These are phyloP conservation scores for Linum tenue DNA, from an alignment of 345 rosid genomes.

Conservation along the genomic window DNA sequence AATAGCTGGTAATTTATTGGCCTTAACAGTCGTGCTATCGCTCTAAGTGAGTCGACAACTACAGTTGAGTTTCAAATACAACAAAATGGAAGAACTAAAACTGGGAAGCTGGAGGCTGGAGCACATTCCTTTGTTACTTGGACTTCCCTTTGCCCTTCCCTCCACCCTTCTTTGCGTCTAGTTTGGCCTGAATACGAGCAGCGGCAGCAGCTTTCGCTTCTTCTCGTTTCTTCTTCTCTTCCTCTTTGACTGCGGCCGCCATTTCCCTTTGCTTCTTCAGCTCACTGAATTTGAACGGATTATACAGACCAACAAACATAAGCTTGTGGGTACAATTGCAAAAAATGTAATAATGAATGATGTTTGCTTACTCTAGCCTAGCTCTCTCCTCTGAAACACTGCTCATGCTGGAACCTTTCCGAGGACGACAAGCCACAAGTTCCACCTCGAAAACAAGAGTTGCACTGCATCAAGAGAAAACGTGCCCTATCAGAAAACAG, in stretches of 20 bases:
- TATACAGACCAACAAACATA: not conserved
- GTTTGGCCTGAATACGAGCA: constrained; percentile 83
- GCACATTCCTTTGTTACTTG: constrained; percentile 24
- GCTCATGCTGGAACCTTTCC: constrained; percentile 63
- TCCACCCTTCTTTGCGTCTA: constrained; percentile 68
- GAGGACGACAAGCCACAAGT: constrained; percentile 60
- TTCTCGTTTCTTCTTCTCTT: constrained; percentile 79
- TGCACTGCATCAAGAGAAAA: constrained; percentile 43
- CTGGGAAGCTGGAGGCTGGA: too few relatives aligned
- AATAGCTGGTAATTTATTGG: too few relatives aligned
- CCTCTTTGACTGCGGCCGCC: constrained; percentile 70
- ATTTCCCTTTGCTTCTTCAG: constrained; percentile 86
- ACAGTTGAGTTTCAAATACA: too few relatives aligned
- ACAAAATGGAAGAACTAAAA: too few relatives aligned
- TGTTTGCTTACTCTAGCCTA: constrained; percentile 67
- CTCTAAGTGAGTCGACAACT: too few relatives aligned
- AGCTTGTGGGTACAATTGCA: too few relatives aligned
- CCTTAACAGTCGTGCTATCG: too few relatives aligned
- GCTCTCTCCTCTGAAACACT: constrained; percentile 77
- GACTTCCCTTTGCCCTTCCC: constrained; percentile 85
- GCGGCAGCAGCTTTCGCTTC: constrained; percentile 91
- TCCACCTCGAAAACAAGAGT: constrained; percentile 87
- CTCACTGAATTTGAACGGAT: constrained; percentile 36
- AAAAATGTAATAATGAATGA: too few relatives aligned
- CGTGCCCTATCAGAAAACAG: not conserved